A percentile compares a stretch with the other conserved stretches of the same genome.
These are phyloP conservation scores for Ustilago crameri DNA, from an alignment of 1,284 basidiomycete genomes.

Conservation along the genomic window DNA sequence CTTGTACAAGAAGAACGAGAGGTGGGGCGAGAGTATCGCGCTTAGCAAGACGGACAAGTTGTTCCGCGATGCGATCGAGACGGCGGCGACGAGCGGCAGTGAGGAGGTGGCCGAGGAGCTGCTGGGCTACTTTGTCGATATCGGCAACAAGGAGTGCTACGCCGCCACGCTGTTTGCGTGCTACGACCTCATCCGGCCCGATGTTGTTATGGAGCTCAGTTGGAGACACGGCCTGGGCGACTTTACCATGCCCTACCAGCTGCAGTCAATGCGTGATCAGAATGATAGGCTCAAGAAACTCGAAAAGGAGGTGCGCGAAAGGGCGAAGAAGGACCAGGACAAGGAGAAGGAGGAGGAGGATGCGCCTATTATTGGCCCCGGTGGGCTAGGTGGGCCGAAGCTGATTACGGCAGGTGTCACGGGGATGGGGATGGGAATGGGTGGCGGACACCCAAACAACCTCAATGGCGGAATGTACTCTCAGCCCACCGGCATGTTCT, in stretches of 20 bases:
- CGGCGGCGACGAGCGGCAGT: constrained; percentile 82
- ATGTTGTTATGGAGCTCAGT: constrained; percentile 90
- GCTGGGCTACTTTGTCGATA: constrained; percentile 84
- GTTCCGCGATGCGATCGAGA: constrained; percentile 94
- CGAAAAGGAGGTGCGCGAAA: constrained; percentile 84
- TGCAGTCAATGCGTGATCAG: constrained; percentile 77
- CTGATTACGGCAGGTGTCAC: constrained; percentile 52
- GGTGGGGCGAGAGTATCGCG: constrained; percentile 94
- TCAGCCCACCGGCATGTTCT: constrained; percentile 47
- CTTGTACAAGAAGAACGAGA: constrained; percentile 94
- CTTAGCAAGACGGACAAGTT: constrained; percentile 95
- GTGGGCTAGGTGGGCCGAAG: constrained; percentile 48
- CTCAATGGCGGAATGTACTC: constrained; percentile 49
- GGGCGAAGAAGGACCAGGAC: constrained; percentile 77
- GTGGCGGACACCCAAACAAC: constrained; percentile 32
- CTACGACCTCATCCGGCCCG: constrained; percentile 89
- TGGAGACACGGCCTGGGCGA: constrained; percentile 96
- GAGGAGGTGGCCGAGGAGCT: constrained; percentile 92
- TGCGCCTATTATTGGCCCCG: constrained; percentile 49
- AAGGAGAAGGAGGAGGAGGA: constrained; percentile 80
- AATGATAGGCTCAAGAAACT: constrained; percentile 70
- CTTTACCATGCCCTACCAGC: constrained; percentile 93
- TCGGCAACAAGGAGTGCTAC: constrained; percentile 98
- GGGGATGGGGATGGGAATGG: constrained; percentile 17
- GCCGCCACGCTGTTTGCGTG: constrained; percentile 88